Evolutionary conservation across 805 yeast species (phyloP).

Genomic region (Suhomyces pyralidae): DNA sequence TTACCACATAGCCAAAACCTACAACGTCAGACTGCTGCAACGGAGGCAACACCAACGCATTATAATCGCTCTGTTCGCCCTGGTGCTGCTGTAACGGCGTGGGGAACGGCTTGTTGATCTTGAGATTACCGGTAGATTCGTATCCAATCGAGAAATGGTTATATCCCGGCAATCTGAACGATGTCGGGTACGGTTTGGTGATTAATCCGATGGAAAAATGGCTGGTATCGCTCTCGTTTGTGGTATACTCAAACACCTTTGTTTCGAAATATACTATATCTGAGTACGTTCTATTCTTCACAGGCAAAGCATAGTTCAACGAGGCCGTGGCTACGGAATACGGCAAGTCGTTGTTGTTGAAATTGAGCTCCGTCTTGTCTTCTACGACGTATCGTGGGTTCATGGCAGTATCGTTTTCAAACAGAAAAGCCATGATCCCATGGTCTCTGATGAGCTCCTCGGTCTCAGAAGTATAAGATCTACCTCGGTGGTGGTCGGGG

Average conservation of each 20-base stretch:
- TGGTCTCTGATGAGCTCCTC: slow-evolving; percentile 21
- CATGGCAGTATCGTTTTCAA: slow-evolving; percentile 31
- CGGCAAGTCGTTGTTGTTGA: slow-evolving; percentile 35
- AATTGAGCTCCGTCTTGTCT: slow-evolving; percentile 37
- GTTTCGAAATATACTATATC: slow-evolving; percentile 62
- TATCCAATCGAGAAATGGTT: slow-evolving; percentile 67
- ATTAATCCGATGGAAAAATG: slow-evolving; percentile 64
- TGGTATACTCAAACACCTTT: slow-evolving; percentile 34
- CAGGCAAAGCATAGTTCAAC: slow-evolving; percentile 39
- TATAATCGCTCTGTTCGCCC: slow-evolving; percentile 38
- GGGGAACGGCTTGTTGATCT: slow-evolving; percentile 63
- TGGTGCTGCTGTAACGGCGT: slow-evolving; percentile 43
- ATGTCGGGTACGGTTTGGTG: slow-evolving; percentile 68
- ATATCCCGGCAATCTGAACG: slow-evolving; percentile 71
- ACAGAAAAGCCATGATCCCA: slow-evolving; percentile 41
- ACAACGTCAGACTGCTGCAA: slow-evolving; percentile 51
- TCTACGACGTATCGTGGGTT: slow-evolving; percentile 36
- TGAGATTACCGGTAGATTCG: slow-evolving; percentile 68
- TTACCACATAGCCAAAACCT: slow-evolving; percentile 52
- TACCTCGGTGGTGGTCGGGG: slow-evolving; percentile 30
- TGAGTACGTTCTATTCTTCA: slow-evolving; percentile 27
- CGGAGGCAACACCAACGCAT: slow-evolving; percentile 50
- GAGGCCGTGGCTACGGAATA: slow-evolving; percentile 40
- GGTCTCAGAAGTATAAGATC: slow-evolving; percentile 24
- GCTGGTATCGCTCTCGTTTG: slow-evolving; percentile 33